Base-by-base conservation (phyloP, 2,329 filamentous ascomycete species). In the Aspergillus oerlinghausenensis region DNA sequence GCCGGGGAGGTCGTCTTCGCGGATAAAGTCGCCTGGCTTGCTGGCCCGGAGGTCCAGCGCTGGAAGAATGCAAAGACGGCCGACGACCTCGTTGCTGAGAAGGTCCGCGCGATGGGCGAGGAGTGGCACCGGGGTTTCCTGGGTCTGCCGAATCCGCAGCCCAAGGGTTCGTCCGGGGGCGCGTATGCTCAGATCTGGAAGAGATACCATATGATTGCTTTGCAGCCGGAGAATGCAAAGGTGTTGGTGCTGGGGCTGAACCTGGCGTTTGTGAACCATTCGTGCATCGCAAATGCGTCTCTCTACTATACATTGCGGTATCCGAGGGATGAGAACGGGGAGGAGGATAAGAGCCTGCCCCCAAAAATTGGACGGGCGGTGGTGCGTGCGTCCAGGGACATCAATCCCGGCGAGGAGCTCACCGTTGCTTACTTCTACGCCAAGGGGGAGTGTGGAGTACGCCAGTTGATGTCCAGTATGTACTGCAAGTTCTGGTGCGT, bases 371-470 rank as follows among this genome's bases (percentile, higher is more conserved):
- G 32, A 8, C 55, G 49, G 5, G 52, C 62, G 1, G 48, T 58
- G 0, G 52, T 68, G 3, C 62, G 60, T 28, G 62, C 65, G 9
- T 57, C 50, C 35, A 55, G 19, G 14, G 50, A 59, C 10, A 67
- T 73, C 47, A 26, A 40, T 8, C 42, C 42, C 4, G 68, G 67
- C 1, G 61, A 65, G 21, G 67, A 73, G 49, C 62, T 72, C 42
- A 67, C 62, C 3, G 54, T 66, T 40, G 38, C 62, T 1, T 70
- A 70, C 51, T 50, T 57, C 4, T 51, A 58, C 21, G 35, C 57
- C 0, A 54, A 52, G 14, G 49, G 59, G 9, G 50, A 48, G 1
- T 17, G 19, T 7, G 45, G 43, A 6, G 19, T 17, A 25, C 62
- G 67, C 17, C 62, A 57, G 42, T 23, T 55, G 3, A 43, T 56